Conservation (phyloP, 441 rosid genomes). For the Brassica hybrid region DNA sequence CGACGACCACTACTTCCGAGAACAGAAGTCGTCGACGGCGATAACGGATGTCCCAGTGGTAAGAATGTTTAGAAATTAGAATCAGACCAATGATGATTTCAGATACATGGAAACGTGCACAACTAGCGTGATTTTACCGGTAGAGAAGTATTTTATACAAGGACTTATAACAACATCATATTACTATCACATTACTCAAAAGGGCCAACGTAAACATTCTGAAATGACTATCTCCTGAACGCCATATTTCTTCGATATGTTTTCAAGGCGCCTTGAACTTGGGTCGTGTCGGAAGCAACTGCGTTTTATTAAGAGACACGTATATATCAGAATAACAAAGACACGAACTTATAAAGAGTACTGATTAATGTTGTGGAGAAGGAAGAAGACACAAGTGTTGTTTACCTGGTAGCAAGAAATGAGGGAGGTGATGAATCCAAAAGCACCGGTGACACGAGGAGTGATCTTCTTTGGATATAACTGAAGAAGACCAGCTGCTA, state of each 20-base stretch:
- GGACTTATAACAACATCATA: background rate
- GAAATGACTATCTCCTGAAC: background rate
- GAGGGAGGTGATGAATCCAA: conserved; percentile 74
- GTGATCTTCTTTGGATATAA: conserved; percentile 81
- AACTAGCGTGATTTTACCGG: background rate
- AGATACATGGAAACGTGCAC: background rate
- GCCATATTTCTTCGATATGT: conserved; percentile 8
- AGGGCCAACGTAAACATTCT: conserved; percentile 13
- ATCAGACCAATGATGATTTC: background rate
- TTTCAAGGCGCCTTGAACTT: conserved; percentile 27
- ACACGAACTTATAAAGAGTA: background rate
- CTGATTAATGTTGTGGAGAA: background rate
- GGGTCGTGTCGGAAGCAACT: conserved; percentile 33
- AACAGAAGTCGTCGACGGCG: too few relatives aligned
- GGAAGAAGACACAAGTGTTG: background rate
- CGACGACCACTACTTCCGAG: background rate
- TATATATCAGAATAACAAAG: background rate
- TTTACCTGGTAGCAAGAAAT: conserved; percentile 94
- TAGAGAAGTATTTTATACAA: conserved; percentile 29
- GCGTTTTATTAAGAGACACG: background rate
- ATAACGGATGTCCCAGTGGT: background rate
- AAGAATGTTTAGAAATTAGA: too few relatives aligned
- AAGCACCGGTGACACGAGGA: conserved; percentile 88
- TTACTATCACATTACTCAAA: too few relatives aligned
- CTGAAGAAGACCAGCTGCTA: conserved; percentile 91